A percentile compares a stretch with the other conserved stretches of the same genome.
phyloP scores from a whole-genome alignment of 208 protist genomes.

The Herpetomonas tarakana region DNA sequence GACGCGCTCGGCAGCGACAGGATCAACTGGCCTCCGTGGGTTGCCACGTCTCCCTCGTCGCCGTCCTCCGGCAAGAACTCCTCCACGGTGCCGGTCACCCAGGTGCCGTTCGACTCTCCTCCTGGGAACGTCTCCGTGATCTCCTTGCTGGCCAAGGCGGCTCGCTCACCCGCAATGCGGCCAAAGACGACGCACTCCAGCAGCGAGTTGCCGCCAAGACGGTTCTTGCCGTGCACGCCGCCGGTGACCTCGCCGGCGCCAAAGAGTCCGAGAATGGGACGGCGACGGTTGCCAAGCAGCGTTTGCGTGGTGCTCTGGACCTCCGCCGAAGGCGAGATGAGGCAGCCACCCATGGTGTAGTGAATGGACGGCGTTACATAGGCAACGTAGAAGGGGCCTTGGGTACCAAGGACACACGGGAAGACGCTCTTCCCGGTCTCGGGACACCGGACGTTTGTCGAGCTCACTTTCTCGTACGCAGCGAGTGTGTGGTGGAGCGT shows the following conservation, averaged over 20 bases:
- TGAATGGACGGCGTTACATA: slow-evolving; percentile 94
- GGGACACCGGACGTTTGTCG: slow-evolving; percentile 31
- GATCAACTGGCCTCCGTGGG: slow-evolving; percentile 13
- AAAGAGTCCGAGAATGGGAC: slow-evolving; percentile 89
- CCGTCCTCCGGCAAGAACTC: slow-evolving; percentile 18
- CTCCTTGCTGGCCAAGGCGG: slow-evolving; percentile 5
- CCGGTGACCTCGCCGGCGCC: slow-evolving; percentile 96
- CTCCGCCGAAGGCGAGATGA: slow-evolving; percentile 81
- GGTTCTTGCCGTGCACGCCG: slow-evolving; percentile 96
- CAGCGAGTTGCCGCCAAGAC: slow-evolving; percentile 96
- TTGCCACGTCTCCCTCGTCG: neutral
- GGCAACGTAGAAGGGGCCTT: slow-evolving; percentile 79
- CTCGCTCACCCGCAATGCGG: slow-evolving; percentile 51
- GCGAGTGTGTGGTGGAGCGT: slow-evolving; percentile 41
- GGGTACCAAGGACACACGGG: slow-evolving; percentile 51
- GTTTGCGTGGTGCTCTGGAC: slow-evolving; percentile 51
- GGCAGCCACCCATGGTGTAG: slow-evolving; percentile 96
- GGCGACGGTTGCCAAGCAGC: slow-evolving; percentile 18
- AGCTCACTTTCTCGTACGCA: slow-evolving; percentile 47
- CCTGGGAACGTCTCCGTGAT: neutral
- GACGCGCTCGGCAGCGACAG: slow-evolving; percentile 21
- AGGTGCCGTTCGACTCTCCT: slow-evolving; percentile 3
- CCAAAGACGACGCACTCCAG: slow-evolving; percentile 80
- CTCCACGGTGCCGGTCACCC: slow-evolving; percentile 8
- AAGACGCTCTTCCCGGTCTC: slow-evolving; percentile 83